phyloP scores from a whole-genome alignment of 768 basidiomycete genomes.

The Leccinum arenicola region DNA sequence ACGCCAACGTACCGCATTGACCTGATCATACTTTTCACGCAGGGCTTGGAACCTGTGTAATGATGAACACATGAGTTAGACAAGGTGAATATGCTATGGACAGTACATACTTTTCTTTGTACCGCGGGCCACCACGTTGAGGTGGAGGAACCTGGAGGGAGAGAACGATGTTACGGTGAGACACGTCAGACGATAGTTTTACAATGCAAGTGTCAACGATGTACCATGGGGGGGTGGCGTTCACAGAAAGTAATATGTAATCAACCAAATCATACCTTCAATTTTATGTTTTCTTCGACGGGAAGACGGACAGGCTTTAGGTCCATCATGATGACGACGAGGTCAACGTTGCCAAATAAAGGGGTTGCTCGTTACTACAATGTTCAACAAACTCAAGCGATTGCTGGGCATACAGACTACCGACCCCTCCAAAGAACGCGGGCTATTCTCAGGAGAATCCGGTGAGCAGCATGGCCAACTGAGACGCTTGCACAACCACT shows the following conservation, averaged over 20 bases:
- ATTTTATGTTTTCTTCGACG: slow-evolving; percentile 20
- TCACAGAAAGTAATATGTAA: background rate
- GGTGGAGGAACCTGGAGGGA: slow-evolving; percentile 11
- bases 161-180: background rate
- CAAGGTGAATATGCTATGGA: background rate
- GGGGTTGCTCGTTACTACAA: background rate
- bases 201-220: background rate
- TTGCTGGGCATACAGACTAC: background rate
- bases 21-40: slow-evolving; percentile 33
- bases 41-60: slow-evolving; percentile 26
- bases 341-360: background rate
- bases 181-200: background rate
- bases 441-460: slow-evolving; percentile 22
- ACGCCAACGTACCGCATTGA: slow-evolving; percentile 26
- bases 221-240: background rate
- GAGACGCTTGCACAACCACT: background rate
- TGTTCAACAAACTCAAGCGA: slow-evolving; percentile 1
- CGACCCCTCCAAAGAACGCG: background rate
- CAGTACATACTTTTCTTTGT: slow-evolving; percentile 32
- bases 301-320: slow-evolving; percentile 12
- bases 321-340: slow-evolving; percentile 22
- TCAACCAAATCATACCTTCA: slow-evolving; percentile 22
- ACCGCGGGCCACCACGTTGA: slow-evolving; percentile 22
- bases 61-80: background rate
- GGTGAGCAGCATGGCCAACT: slow-evolving; percentile 10